Base-by-base conservation (phyloP, 257 asterid genomes). In the Cruciata laevipes region DNA sequence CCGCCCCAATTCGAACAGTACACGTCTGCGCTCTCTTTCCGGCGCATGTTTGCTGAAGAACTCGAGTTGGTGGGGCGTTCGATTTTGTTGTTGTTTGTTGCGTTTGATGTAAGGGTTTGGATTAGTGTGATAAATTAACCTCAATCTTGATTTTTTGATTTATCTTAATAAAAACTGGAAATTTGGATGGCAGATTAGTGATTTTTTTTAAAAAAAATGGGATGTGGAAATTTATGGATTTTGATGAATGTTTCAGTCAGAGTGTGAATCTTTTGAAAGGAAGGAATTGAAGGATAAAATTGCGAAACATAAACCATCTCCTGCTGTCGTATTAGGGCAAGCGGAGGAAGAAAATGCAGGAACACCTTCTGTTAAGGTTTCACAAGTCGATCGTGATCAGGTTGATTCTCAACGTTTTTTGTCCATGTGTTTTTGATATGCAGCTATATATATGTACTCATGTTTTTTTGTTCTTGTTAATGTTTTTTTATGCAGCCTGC, bases 321-420 rank as follows among this genome's bases (percentile, higher is more conserved):
- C 77, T 65, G 57, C 77, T 75, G 61, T 49, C 32, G 24, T 71
- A 30, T 70, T 42, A 27, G 68, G 71, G 70, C 73, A 71, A 73
- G 72, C 65, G 63, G 75, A 76, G 67, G 77, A 74, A 59, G 73
- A 67, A 25, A 38, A 59, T 64, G 53, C 32, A 18, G 71, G 16
- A 25, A 66, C 49, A 53, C 67, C 73, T n/a, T n/a, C n/a, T 53
- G 73, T 71, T 63, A 23, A 47, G 31, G 71, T 55, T 10, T 47
- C 56, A 14, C 62, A 24, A 31, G 71, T 56, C 69, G 62, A 47
- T 71, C 59, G 33, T 47, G 59, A 37, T n/a, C n/a, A n/a, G 58
- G 55, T 60, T 77, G 83, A 73, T 68, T 56, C 17, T 3, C 7
- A 3, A 7, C 0, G 23, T 11, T 10, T 2, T 27, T 23, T 27